Evolutionary conservation across 352 stramenopile species (phyloP).

Genomic region (Lagenidium giganteum): DNA sequence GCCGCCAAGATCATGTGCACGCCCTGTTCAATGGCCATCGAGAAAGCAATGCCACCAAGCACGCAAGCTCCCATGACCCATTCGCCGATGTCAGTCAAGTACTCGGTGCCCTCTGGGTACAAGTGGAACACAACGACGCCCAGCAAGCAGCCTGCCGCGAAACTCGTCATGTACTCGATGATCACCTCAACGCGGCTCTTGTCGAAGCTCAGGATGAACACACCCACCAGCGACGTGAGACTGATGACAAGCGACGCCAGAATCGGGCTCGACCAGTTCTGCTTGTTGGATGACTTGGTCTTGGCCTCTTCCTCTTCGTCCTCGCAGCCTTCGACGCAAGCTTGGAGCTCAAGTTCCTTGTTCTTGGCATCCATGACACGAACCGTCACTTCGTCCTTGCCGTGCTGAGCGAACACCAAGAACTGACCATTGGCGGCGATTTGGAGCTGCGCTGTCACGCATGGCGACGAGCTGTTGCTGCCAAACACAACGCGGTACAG

Average conservation of each 20-base stretch:
- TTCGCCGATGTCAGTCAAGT: conserved; percentile 20
- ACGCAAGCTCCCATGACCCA: conserved; percentile 28
- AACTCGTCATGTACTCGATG: conserved; percentile 27
- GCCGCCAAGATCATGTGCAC: conserved; percentile 20
- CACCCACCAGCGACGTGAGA: conserved; percentile 21
- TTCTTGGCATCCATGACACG: background rate
- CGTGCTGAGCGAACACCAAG: conserved; percentile 22
- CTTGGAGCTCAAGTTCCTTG: background rate
- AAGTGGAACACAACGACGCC: conserved; percentile 35
- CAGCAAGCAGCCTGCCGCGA: conserved; percentile 24
- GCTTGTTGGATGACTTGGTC: background rate
- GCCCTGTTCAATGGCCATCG: conserved; percentile 23
- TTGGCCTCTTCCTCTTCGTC: background rate
- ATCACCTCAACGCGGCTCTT: conserved; percentile 15
- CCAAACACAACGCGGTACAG: conserved; percentile 20
- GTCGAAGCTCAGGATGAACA: conserved; percentile 18
- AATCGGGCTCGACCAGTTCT: conserved; percentile 18
- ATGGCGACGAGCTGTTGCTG: conserved; percentile 3
- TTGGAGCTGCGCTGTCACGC: conserved; percentile 9
- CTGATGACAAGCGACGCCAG: conserved; percentile 17
- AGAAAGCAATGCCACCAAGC: conserved; percentile 22
- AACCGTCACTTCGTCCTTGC: conserved; percentile 12
- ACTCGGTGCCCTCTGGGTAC: conserved; percentile 25
- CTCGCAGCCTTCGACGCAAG: conserved; percentile 12
- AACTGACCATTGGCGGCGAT: conserved; percentile 6